Percentiles rank a stretch among this genome's conserved stretches.
Conservation (phyloP, 1,139 yeast species). For the Pichia sp. region DNA sequence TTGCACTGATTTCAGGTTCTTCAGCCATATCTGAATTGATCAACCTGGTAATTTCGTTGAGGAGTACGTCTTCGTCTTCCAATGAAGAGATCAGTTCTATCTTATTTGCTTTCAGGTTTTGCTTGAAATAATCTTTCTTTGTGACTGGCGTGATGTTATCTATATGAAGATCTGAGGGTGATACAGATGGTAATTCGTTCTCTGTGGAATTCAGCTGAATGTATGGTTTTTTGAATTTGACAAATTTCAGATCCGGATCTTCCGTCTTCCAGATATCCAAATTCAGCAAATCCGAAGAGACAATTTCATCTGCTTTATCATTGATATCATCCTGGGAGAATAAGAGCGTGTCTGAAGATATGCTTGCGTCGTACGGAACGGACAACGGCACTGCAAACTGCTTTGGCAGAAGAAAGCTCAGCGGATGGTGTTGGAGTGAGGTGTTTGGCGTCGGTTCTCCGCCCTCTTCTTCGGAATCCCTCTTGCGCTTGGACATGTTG, state of each 20-base stretch:
- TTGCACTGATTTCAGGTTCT: not conserved
- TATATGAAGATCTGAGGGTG: not conserved
- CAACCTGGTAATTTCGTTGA: conserved; percentile 2
- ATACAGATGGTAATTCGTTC: no score
- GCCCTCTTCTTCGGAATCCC: not conserved
- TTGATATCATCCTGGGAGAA: conserved; percentile 17
- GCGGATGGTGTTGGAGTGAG: conserved; percentile 28
- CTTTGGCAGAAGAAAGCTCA: conserved; percentile 36
- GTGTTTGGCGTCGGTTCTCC: not conserved
- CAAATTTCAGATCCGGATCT: conserved; percentile 22
- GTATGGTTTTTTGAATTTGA: conserved; percentile 30
- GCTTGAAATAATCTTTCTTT: conserved; percentile 23
- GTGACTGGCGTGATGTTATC: conserved; percentile 13
- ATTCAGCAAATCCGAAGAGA: conserved; percentile 4
- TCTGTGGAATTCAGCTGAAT: not conserved
- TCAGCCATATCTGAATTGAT: not conserved
- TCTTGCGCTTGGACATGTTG: conserved; percentile 5
- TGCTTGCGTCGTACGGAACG: conserved; percentile 24
- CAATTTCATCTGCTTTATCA: conserved; percentile 6
- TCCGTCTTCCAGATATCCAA: conserved; percentile 14
- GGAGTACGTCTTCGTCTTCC: not conserved
- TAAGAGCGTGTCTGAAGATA: conserved; percentile 14
- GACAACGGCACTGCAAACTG: conserved; percentile 31
- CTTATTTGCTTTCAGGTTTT: conserved; percentile 24
- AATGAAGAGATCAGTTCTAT: not conserved